These are phyloP conservation scores for Ustilago loliicola DNA, from an alignment of 1,284 basidiomycete genomes.

Conservation along the genomic window DNA sequence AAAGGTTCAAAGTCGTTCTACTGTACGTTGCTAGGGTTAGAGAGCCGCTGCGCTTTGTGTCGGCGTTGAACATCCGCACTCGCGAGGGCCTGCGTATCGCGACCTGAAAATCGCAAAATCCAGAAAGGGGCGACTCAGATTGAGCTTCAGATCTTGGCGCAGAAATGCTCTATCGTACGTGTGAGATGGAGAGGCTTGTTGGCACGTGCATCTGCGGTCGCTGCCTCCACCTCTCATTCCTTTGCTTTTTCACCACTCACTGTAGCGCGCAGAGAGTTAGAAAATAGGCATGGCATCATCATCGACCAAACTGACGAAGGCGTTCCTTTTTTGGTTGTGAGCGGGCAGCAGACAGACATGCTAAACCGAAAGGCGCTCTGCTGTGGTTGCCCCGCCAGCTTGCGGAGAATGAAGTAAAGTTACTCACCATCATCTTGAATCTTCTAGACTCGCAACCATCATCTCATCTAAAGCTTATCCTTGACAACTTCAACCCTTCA, in stretches of 20 bases:
- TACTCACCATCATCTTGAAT: slow-evolving; percentile 1
- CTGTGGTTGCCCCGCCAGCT: slow-evolving; percentile 1
- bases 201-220: slow-evolving; percentile 35
- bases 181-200: neutral
- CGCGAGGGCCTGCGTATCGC: slow-evolving; percentile 1
- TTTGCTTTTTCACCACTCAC: neutral
- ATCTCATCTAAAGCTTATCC: slow-evolving; percentile 2
- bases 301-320: neutral
- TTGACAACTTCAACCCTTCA: neutral
- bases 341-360: neutral
- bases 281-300: neutral
- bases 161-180: neutral
- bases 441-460: slow-evolving; percentile 8
- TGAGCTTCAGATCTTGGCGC: neutral
- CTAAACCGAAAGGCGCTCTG: neutral
- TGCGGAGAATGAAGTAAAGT: neutral
- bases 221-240: slow-evolving; percentile 24
- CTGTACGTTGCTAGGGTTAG: neutral
- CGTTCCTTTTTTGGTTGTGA: neutral
- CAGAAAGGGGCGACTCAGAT: neutral
- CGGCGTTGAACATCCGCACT: neutral
- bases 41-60: neutral
- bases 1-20: slow-evolving; percentile 20
- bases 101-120: neutral
- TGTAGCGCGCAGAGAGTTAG: slow-evolving; percentile 2